Conservation (phyloP, 257 asterid species). For the Solanum clarkiae region DNA sequence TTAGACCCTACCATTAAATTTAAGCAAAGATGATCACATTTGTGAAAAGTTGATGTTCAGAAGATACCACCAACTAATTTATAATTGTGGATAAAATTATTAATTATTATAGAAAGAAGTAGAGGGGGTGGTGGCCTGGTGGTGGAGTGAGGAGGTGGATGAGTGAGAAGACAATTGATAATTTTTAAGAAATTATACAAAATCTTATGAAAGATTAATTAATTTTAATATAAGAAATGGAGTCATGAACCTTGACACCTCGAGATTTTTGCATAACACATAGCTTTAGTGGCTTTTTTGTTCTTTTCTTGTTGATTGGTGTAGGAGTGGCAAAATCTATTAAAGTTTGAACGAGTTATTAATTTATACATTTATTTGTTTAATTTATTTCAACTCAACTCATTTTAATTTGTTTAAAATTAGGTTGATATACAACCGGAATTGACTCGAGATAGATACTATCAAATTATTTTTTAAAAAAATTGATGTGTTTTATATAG, state of each 20-base stretch:
- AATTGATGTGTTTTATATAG: too few relatives aligned
- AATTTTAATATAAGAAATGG: background rate
- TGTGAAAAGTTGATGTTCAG: conserved; percentile 9
- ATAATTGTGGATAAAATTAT: background rate
- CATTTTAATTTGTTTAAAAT: too few relatives aligned
- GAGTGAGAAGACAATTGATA: background rate
- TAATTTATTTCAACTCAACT: too few relatives aligned
- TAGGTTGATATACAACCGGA: too few relatives aligned
- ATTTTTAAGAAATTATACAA: background rate
- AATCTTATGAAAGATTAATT: background rate
- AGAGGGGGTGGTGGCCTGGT: background rate
- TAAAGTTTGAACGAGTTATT: too few relatives aligned
- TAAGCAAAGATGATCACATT: conserved; percentile 6
- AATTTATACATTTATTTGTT: too few relatives aligned
- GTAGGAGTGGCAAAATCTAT: too few relatives aligned
- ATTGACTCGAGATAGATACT: too few relatives aligned
- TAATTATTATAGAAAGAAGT: background rate
- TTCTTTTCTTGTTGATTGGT: background rate
- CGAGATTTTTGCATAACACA: background rate
- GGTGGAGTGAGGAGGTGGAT: background rate
- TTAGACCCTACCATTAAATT: conserved; percentile 17
- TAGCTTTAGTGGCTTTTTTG: background rate
- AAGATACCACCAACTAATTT: background rate
- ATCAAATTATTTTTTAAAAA: too few relatives aligned
- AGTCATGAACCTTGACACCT: background rate